phyloP scores from a whole-genome alignment of 768 basidiomycete species.

The Cystofilobasidium bisporidii region DNA sequence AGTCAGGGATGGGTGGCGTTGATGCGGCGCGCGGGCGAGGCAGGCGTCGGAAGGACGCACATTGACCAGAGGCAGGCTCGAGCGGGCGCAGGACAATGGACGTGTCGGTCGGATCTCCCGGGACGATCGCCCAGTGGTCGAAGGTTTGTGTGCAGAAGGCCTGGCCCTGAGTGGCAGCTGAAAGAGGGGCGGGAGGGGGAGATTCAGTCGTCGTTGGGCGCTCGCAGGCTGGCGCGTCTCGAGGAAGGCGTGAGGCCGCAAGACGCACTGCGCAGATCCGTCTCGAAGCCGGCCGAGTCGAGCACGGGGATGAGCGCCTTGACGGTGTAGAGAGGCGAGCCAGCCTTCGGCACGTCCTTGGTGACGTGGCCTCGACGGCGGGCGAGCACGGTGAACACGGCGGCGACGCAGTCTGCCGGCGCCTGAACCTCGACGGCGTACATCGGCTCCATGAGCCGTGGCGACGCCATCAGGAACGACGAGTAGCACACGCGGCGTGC shows the following conservation, averaged over 20 bases:
- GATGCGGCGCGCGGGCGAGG: background rate
- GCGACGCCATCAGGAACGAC: constrained; percentile 95
- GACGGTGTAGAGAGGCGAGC: constrained; percentile 93
- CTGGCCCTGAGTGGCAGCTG: constrained; percentile 86
- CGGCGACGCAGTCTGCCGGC: constrained; percentile 95
- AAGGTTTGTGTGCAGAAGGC: constrained; percentile 98
- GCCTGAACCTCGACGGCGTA: constrained; percentile 99
- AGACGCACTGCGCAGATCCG: constrained; percentile 67
- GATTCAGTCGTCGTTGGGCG: too few species aligned
- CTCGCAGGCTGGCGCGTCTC: too few species aligned
- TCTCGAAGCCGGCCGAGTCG: constrained; percentile 98
- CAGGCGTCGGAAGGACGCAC: background rate
- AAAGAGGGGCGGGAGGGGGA: too few species aligned
- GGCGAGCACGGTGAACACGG: constrained; percentile 97
- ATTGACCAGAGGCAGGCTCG: constrained; percentile 91
- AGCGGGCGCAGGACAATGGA: constrained; percentile 90
- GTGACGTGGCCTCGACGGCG: constrained; percentile 98
- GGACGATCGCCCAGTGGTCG: constrained; percentile 99
- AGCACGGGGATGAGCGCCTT: constrained; percentile 97
- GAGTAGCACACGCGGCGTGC: constrained; percentile 99
- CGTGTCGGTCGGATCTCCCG: constrained; percentile 98
- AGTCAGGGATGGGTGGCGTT: too few species aligned
- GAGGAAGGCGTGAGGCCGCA: too few species aligned
- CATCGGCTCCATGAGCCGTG: constrained; percentile 90
- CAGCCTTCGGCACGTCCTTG: constrained; percentile 94